Evolutionary conservation across 192 early-diverging fungal species (phyloP), one percentile per base, ranked within the genome.

Genomic region (Gigaspora rosea): DNA sequence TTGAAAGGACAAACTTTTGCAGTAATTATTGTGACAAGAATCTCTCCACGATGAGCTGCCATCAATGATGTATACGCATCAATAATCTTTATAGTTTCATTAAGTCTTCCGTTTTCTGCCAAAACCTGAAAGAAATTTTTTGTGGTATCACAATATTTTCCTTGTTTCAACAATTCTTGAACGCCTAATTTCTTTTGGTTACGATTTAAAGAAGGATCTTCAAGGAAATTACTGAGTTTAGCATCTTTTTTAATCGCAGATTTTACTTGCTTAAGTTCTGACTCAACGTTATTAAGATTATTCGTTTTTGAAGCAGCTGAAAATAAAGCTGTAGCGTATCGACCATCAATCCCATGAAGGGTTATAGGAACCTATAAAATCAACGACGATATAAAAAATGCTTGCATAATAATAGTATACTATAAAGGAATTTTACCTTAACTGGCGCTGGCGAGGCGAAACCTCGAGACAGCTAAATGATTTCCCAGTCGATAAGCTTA

Each of bases 281-380:
- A 75, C 83, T 99, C 95, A 49, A 99, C 95, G 22, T 86, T 80
- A 12, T 92, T 85, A 75, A 97, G 91, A 15, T 80, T 82, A 77
- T 92, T 89, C 87, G 91, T 87, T 80, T 93, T 94, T 78, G 91
- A 86, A 27, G 97, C 97, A 72, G 97, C 97, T 67, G 93, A 86
- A 90, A 92, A 99, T 70, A 99, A 90, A 59, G 97, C 97, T 16
- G 96, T 97, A 64, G 97, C 96, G 84, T 99, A 99, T 80, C 96
- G 94, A 80, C 97, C 97, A 56, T 97, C 94, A 82, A 99, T 93
- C 67, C 96, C 95, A 88, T 94, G 91, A 65, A 99, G 88, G 59
- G 90, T 86, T 47, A 95, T 68, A 22, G 95, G 95, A 61, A 91
- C 88, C 94, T 97, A 27, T 36, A 16, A 62, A 62, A 35, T 27